Base-by-base conservation (phyloP, 202 grass and related monocot genomes). In the Bolboschoenoplectus hybrid region DNA sequence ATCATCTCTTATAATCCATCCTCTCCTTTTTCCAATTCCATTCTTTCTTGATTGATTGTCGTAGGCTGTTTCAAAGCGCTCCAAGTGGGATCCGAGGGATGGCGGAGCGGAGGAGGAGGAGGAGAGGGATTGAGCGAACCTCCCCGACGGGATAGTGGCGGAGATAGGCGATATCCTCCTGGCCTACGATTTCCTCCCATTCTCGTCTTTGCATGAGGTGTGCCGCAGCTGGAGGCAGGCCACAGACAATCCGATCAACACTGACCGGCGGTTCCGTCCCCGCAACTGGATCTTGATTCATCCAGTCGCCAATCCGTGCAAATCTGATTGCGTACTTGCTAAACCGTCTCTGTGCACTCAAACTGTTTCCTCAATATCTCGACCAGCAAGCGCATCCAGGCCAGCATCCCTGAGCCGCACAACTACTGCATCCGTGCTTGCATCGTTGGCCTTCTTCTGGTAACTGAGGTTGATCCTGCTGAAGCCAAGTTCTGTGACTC, bases 371-470 rank as follows among this genome's bases (percentile, higher is more conserved):
- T 70, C 14, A 70, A 70, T 70, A 17, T 44, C 67, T 44, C 39
- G 5, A 70, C 64, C 0, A 10, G 64, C 35, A 36, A 67, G 3
- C 9, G 35, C 35, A 40, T 40, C 9, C 12, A 4, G 64, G 35
- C 11, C 0, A 10, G 39, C 64, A 67, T 67, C 35, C 64, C 64
- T 38, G 64, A 39, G 36, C 35, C 39, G 35, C 2, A 39, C 64
- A 67, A 67, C 64, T 3, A 36, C 64, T 16, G 64, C 35, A 40
- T 67, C 13, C 64, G 64, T 40, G 64, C 64, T 67, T 67, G 64
- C 6, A 34, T 67, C 35, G 64, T 40, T 67, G 64, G 64, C 64
- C 64, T 39, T 67, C 64, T 67, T 67, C 64, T 67, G 11, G 12
- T 67, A 36, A 67, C 64, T 67, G 10, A 67, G 11, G 35, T 12